A percentile compares a stretch with the other conserved stretches of the same genome.
Conservation (phyloP, 345 rosid genomes). For the Mallotus nudiflorus region DNA sequence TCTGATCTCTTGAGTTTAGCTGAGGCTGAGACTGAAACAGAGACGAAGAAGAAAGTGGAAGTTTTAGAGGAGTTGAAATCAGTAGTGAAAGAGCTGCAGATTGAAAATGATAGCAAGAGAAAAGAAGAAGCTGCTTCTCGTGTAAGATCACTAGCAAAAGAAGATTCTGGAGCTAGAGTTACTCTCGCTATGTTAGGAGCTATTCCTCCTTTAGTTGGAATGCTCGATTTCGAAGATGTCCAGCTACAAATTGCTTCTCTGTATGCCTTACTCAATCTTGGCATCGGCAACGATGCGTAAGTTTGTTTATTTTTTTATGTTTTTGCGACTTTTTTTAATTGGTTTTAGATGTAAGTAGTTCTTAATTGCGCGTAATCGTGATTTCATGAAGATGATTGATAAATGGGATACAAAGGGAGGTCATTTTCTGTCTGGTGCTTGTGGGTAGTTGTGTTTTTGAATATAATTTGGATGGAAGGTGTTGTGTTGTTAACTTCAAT, state of each 20-base stretch:
- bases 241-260: slow-evolving; percentile 71
- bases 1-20: slow-evolving; percentile 75
- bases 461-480: slow-evolving; percentile 5
- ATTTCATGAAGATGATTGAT: background rate
- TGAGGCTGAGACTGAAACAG: slow-evolving; percentile 63
- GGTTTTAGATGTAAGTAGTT: no score
- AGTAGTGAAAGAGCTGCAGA: slow-evolving; percentile 65
- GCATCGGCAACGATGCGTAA: slow-evolving; percentile 86
- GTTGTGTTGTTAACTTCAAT: slow-evolving; percentile 3
- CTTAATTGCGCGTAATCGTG: no score
- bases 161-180: slow-evolving; percentile 63
- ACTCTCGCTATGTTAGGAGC: slow-evolving; percentile 91
- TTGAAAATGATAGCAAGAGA: slow-evolving; percentile 33
- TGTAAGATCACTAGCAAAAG: slow-evolving; percentile 74
- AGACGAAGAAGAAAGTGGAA: slow-evolving; percentile 72
- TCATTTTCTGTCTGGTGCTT: background rate
- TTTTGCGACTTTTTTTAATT: background rate
- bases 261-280: slow-evolving; percentile 88
- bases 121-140: slow-evolving; percentile 59
- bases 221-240: slow-evolving; percentile 58
- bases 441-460: background rate
- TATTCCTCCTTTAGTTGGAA: slow-evolving; percentile 85
- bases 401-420: background rate
- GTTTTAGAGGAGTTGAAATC: slow-evolving; percentile 61
- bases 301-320: slow-evolving; percentile 22